Conservation (phyloP, 2,329 filamentous ascomycete genomes). For the Aschersonia sp. region DNA sequence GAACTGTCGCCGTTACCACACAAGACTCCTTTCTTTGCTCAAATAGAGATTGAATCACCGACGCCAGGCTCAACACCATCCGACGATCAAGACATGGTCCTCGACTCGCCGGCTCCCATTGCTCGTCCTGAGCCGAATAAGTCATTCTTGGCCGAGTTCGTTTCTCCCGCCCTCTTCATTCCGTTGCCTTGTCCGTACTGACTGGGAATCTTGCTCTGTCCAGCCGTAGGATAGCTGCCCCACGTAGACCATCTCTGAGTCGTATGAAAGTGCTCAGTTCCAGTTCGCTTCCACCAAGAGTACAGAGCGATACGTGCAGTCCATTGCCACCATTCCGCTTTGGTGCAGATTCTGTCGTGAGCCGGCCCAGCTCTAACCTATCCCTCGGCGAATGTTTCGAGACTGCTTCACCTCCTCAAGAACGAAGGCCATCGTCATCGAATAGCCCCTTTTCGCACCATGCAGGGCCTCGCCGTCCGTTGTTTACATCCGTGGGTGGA, state of each 20-base stretch:
- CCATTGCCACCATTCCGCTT: constrained; percentile 59
- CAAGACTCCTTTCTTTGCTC: constrained; percentile 54
- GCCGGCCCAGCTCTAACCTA: constrained; percentile 25
- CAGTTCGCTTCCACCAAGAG: constrained; percentile 44
- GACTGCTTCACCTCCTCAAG: constrained; percentile 57
- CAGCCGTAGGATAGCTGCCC: constrained; percentile 51
- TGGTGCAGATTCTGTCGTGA: constrained; percentile 25
- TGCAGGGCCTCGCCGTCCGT: constrained; percentile 46
- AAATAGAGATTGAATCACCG: constrained; percentile 58
- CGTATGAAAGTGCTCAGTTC: constrained; percentile 64
- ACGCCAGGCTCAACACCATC: constrained; percentile 41
- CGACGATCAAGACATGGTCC: constrained; percentile 28
- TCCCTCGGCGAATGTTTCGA: constrained; percentile 70
- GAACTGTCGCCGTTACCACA: constrained; percentile 88
- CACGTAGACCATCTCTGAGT: constrained; percentile 60
- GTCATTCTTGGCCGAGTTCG: constrained; percentile 33
- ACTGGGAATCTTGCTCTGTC: constrained; percentile 8
- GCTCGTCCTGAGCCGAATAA: constrained; percentile 35
- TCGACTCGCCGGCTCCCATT: constrained; percentile 41
- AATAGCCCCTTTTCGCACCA: constrained; percentile 41
- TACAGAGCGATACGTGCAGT: constrained; percentile 44
- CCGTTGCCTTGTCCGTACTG: neutral
- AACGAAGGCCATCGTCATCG: constrained; percentile 45
- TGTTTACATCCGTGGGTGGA: constrained; percentile 44
- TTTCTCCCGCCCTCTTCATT: constrained; percentile 6